phyloP scores from a whole-genome alignment of 305 asterid species.

The Fraxinus paxiana region DNA sequence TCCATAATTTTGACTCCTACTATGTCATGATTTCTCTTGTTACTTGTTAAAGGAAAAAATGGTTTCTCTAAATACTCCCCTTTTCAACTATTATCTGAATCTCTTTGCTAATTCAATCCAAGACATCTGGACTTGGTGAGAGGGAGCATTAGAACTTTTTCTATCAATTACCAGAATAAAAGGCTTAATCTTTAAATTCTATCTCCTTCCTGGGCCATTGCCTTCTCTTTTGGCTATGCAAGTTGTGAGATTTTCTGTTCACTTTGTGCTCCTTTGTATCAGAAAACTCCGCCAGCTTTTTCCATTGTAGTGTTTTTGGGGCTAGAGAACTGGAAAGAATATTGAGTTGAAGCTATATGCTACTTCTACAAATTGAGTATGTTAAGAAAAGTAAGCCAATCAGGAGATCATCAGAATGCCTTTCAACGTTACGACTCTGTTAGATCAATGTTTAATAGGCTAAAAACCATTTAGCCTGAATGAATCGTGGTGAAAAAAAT shows the following conservation, averaged over 20 bases:
- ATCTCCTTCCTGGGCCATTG: background rate
- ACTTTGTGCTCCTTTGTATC: background rate
- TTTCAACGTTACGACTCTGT: background rate
- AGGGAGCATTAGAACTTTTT: background rate
- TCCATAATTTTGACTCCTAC: background rate
- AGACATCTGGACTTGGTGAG: background rate
- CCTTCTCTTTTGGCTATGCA: background rate
- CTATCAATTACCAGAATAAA: background rate
- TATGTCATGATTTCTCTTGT: background rate
- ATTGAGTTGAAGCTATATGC: background rate
- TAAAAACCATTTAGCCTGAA: conserved; percentile 1
- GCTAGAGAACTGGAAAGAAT: background rate
- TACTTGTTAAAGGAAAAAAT: background rate
- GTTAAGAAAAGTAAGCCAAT: background rate
- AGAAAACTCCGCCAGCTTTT: background rate
- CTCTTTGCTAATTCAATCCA: background rate
- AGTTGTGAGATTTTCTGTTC: background rate
- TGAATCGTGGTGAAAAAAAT: background rate
- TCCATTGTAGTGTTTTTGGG: background rate
- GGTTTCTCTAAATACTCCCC: background rate
- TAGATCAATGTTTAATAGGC: background rate
- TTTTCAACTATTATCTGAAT: background rate
- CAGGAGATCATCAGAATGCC: background rate
- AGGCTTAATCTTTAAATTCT: background rate
- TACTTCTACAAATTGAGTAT: background rate